Evolutionary conservation across 768 basidiomycete genomes (phyloP), one percentile per base, ranked within the genome.

Genomic region (Cystobasidium ongulense): DNA sequence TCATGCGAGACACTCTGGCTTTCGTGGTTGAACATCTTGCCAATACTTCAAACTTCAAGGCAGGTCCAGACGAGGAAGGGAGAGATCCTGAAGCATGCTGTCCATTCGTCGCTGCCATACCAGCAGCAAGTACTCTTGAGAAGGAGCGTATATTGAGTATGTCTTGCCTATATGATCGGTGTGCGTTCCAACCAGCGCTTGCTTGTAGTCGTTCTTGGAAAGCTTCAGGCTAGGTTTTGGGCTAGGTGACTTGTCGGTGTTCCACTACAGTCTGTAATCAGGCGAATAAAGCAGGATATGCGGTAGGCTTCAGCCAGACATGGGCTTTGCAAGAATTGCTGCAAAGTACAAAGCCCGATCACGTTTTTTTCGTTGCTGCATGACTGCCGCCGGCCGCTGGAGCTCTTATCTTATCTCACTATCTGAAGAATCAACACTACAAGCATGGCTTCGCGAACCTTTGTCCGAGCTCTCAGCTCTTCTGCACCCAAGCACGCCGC

Each of bases 1-100:
- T 88, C 90, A 94, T 91, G 63, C 87, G 84, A n/a, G 89, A 90
- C 0, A 91, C 90, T 39, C 92, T 85, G 1, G 92, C 92, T 50
- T 85, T 85, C 1, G 92, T 93, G 1, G 90, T 92, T 29, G 84
- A 84, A 79, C 92, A 93, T 84, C 84, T 86, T 72, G 90, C 90
- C 70, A 92, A 82, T 27, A 92, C 84, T 80, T 92, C 87, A 77
- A 93, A 92, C 76, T 91, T 84, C 89, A 92, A 78, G 1, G 61
- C 62, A 11, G 67, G 63, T 13, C 31, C 65, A 67, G 65, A 35
- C 13, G 65, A 59, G 15, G 57, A 59, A 59, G 25, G 57, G 23
- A 59, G 46, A 21, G 46, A n/a, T 4, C 18, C 46, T 17, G 46
- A 50, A 21, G 46, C 46, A 21, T 21, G 46, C 7, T n/a, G n/a